Conservation (phyloP, 2,329 filamentous ascomycete species). For the Aspergillus sp. region DNA sequence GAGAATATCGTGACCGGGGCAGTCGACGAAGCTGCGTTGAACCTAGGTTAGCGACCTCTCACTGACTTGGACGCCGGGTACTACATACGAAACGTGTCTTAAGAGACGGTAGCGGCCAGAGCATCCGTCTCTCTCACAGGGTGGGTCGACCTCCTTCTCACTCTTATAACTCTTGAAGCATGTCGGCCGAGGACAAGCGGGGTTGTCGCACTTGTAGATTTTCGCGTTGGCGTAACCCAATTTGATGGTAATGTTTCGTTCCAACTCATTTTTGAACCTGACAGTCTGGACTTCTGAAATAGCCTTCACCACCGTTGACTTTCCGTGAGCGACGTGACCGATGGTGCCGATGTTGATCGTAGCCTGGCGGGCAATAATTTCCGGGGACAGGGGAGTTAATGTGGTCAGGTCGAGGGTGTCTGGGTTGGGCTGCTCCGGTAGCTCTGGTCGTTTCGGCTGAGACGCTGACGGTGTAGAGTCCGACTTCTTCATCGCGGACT, state of each 20-base stretch:
- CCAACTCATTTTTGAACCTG: slow-evolving; percentile 99
- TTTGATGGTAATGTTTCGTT: slow-evolving; percentile 99
- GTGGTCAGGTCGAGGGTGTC: slow-evolving; percentile 78
- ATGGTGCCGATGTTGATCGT: slow-evolving; percentile 99
- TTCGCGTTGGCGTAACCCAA: slow-evolving; percentile 99
- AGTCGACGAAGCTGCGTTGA: slow-evolving; percentile 80
- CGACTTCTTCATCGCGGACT: slow-evolving; percentile 84
- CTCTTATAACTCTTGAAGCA: slow-evolving; percentile 98
- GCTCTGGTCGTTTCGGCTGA: slow-evolving; percentile 61
- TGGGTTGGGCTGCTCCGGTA: slow-evolving; percentile 91
- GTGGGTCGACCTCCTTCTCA: slow-evolving; percentile 96
- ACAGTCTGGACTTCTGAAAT: slow-evolving; percentile 99
- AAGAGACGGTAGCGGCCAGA: slow-evolving; percentile 81
- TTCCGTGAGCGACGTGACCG: slow-evolving; percentile 97
- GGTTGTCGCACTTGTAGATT: slow-evolving; percentile 97
- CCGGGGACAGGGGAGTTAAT: slow-evolving; percentile 83
- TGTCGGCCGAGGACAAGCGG: slow-evolving; percentile 84
- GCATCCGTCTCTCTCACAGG: slow-evolving; percentile 92
- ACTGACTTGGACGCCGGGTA: background rate
- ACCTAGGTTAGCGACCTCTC: slow-evolving; percentile 11
- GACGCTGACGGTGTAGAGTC: slow-evolving; percentile 50
- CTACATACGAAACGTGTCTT: slow-evolving; percentile 77
- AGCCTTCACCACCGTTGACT: slow-evolving; percentile 97
- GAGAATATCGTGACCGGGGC: slow-evolving; percentile 99
- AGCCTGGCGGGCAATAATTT: slow-evolving; percentile 96